Conservation (phyloP, 352 stramenopile genomes). For the Phytophthora megakarya region DNA sequence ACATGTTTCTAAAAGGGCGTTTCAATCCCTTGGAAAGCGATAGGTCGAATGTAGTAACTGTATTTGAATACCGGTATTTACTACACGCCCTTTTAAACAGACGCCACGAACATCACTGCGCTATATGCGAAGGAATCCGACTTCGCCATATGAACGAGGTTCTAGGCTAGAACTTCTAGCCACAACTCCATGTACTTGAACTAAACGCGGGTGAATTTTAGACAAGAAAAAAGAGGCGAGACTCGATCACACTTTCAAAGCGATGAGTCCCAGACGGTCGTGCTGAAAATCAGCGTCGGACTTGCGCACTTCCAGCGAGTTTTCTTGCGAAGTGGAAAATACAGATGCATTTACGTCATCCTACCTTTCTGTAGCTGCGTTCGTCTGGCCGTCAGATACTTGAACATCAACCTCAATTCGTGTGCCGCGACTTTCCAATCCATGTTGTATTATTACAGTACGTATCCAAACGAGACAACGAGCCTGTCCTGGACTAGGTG, state of each 20-base stretch:
- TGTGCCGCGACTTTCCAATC: constrained; percentile 5
- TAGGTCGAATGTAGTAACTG: too few species aligned
- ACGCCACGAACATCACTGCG: constrained; percentile 10
- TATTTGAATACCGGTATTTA: not conserved
- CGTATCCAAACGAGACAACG: not conserved
- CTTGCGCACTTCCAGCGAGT: constrained; percentile 8
- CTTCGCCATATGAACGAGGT: constrained; percentile 18
- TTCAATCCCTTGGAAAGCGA: not conserved
- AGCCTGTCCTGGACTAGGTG: constrained; percentile 11
- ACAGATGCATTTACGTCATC: constrained; percentile 10
- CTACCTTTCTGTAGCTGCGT: too few species aligned
- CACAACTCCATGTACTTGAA: too few species aligned
- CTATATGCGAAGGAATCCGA: constrained; percentile 21
- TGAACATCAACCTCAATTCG: not conserved
- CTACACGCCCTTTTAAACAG: constrained; percentile 2
- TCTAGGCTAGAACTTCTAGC: too few species aligned
- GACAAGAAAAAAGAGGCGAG: not conserved
- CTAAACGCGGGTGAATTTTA: not conserved
- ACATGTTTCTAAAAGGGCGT: not conserved
- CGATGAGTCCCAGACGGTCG: not conserved
- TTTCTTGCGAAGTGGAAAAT: constrained; percentile 19
- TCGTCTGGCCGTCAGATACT: too few species aligned
- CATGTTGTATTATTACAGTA: constrained; percentile 4
- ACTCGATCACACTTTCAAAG: not conserved
- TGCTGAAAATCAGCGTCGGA: constrained; percentile 7